A percentile compares a stretch with the other conserved stretches of the same genome.
Conservation (phyloP, 2,329 filamentous ascomycete genomes). For the Calycina marina region DNA sequence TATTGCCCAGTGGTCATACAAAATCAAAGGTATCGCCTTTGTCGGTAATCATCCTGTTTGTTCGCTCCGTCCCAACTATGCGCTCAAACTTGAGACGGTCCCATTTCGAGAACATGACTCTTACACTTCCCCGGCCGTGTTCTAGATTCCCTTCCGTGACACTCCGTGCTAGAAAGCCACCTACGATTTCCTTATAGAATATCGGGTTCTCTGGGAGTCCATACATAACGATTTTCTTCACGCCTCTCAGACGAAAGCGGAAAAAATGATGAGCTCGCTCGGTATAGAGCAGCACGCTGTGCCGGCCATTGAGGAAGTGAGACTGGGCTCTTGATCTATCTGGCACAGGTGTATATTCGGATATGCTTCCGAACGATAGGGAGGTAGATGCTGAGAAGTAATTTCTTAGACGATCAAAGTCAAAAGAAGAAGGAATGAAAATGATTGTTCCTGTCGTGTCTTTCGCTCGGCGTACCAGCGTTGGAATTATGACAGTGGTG, state of each 20-base stretch:
- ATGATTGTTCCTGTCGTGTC: constrained; percentile 60
- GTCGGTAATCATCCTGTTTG: constrained; percentile 72
- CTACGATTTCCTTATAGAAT: constrained; percentile 67
- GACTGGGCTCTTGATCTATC: constrained; percentile 75
- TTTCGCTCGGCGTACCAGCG: constrained; percentile 53
- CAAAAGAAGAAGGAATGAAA: constrained; percentile 86
- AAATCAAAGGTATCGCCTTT: constrained; percentile 91
- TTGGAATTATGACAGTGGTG: constrained; percentile 63
- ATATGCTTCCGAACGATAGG: constrained; percentile 68
- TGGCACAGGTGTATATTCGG: constrained; percentile 69
- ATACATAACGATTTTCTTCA: constrained; percentile 77
- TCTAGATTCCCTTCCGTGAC: constrained; percentile 39
- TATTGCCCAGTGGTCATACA: constrained; percentile 38
- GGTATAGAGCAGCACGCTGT: constrained; percentile 77
- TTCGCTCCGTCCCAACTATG: constrained; percentile 66
- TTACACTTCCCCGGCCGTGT: constrained; percentile 43
- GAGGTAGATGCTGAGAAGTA: constrained; percentile 61
- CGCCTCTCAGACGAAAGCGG: constrained; percentile 69
- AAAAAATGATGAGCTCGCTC: constrained; percentile 96
- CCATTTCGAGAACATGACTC: constrained; percentile 69
- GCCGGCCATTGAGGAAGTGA: constrained; percentile 72
- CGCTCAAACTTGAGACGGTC: constrained; percentile 82
- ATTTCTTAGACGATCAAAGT: constrained; percentile 88
- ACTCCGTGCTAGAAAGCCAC: constrained; percentile 47
- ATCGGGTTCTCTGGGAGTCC: constrained; percentile 75